These are phyloP conservation scores for Mycena indigotica DNA, from an alignment of 768 basidiomycete genomes.

Conservation along the genomic window DNA sequence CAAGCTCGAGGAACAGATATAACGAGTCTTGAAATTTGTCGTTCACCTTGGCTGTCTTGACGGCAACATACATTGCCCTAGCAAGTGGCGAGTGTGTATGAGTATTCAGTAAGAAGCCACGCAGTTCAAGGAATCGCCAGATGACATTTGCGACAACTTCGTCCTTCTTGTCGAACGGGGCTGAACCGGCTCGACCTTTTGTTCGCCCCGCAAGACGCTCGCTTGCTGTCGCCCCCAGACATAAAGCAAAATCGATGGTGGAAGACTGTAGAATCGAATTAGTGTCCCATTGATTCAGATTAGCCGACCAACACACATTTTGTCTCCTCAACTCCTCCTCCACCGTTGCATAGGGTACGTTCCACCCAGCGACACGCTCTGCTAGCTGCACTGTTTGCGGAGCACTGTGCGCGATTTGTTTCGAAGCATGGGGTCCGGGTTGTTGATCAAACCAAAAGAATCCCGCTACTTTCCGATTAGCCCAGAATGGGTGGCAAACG, in stretches of 20 bases:
- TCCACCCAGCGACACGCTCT: constrained; percentile 88
- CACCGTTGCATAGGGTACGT: constrained; percentile 79
- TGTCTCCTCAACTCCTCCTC: constrained; percentile 96
- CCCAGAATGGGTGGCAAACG: constrained; percentile 81
- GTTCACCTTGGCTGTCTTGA: constrained; percentile 78
- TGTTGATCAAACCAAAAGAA: constrained; percentile 75
- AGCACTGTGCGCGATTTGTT: constrained; percentile 71
- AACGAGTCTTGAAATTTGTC: constrained; percentile 99
- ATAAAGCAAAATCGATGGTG: constrained; percentile 94
- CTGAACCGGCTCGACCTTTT: constrained; percentile 57
- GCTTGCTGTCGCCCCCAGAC: constrained; percentile 84
- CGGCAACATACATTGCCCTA: constrained; percentile 85
- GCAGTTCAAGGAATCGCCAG: constrained; percentile 94
- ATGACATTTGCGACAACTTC: constrained; percentile 98
- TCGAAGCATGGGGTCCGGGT: constrained; percentile 51
- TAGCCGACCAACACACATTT: constrained; percentile 66
- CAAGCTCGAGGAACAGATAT: constrained; percentile 92
- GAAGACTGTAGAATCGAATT: constrained; percentile 68
- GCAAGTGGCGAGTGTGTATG: constrained; percentile 90
- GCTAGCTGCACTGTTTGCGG: constrained; percentile 82
- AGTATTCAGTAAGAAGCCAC: constrained; percentile 91
- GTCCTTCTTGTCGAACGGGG: constrained; percentile 92
- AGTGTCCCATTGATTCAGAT: constrained; percentile 14
- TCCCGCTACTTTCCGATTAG: constrained; percentile 68
- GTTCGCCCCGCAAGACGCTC: constrained; percentile 84